Conservation (phyloP, 192 early-diverging fungal genomes). For the Backusella mclennaniae region DNA sequence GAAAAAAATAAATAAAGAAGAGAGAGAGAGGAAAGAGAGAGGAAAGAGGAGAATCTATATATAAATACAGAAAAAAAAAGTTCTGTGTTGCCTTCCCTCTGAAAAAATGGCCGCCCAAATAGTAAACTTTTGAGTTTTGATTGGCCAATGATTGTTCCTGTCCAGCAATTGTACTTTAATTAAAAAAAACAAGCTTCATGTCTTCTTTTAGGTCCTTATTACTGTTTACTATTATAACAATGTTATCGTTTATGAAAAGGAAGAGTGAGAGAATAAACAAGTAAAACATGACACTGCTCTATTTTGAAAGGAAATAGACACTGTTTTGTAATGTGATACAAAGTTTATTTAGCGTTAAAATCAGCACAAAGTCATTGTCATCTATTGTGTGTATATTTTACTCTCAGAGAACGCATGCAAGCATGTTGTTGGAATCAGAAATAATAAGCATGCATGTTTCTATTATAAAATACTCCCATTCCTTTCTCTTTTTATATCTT, state of each 20-base stretch:
- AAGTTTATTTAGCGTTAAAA: not conserved
- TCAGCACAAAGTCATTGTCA: not conserved
- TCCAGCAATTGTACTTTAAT: not conserved
- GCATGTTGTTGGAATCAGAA: not conserved
- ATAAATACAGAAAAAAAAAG: not conserved
- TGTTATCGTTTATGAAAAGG: not conserved
- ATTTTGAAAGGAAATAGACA: not conserved
- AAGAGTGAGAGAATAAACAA: not conserved
- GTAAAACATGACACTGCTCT: not conserved
- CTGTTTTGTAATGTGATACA: not conserved
- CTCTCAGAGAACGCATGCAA: not conserved
- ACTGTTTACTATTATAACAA: not conserved
- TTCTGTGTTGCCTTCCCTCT: not conserved
- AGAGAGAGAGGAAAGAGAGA: not conserved
- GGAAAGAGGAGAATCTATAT: not conserved
- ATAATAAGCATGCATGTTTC: not conserved
- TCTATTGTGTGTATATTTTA: not conserved
- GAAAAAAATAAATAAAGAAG: not conserved
- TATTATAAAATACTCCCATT: not conserved
- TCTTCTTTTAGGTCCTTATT: not conserved
- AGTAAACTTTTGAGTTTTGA: not conserved
- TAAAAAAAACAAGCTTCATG: not conserved
- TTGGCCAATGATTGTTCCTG: not conserved
- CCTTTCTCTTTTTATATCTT: not conserved
- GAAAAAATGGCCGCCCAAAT: not conserved